Base-by-base conservation (phyloP, 352 stramenopile genomes). In the Globisporangium megalacanthum region DNA sequence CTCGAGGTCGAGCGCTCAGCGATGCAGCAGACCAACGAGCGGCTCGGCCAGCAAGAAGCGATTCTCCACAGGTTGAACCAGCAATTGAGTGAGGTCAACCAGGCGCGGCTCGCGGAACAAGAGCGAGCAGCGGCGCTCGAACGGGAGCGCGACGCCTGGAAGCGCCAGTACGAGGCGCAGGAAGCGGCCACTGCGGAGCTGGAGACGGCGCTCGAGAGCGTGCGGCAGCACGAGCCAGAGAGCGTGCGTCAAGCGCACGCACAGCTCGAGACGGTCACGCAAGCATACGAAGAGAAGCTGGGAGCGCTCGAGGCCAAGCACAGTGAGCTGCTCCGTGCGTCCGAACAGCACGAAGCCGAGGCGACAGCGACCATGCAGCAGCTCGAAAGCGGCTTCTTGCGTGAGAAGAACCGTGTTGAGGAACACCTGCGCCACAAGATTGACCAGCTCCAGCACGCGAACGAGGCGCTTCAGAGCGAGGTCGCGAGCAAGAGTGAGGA, bases 281-380 rank as follows among this genome's bases (percentile, higher is more conserved):
- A 72, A 4, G 71, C 86, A 33, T 72, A 87, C 47, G 79, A 88
- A 54, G 68, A 83, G 4, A 65, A 84, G 47, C 51, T 88, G 4
- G 56, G 69, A 20, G 25, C 25, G 25, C 25, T 29, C 25, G 25
- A 29, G 25, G 25, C 25, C 10, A 65, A 65, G 31, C 77, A 79
- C 42, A 39, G 19, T 15, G 50, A 57, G 20, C 58, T 64, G 4
- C 44, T 64, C 42, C 67, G 69, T 17, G 70, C 79, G 0, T 73
- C 62, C 17, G 67, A 83, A 35, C 58, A 58, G n/a, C 58, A 64
- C 35, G 73, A 83, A 56, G 62, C 60, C 3, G 69, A 75, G 41
- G 70, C 73, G 1, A 69, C 69, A 52, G 46, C 63, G 37, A 70
- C 75, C 13, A 76, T 83, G 66, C 71, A 69, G 22, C 69, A 80